Percentiles rank a stretch among this genome's conserved stretches.
Evolutionary conservation across 441 rosid genomes (phyloP).

Genomic region (Adansonia rubrostipa): DNA sequence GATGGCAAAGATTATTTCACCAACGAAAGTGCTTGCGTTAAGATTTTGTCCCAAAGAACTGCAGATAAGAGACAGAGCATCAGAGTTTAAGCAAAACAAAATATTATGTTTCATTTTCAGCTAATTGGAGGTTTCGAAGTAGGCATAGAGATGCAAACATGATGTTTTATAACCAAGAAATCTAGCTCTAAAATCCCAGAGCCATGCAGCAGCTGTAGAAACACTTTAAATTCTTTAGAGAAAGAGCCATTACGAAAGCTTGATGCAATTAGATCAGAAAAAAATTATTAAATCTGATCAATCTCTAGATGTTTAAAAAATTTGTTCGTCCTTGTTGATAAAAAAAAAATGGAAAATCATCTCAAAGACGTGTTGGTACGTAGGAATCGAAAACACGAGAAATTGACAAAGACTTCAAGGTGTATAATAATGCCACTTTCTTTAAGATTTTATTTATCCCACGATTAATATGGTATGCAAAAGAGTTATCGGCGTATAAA

Average conservation of each 20-base stretch:
- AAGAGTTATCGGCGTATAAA: too few relatives aligned
- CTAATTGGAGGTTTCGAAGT: background rate
- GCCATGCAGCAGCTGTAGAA: too few relatives aligned
- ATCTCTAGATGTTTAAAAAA: background rate
- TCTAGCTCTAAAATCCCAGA: background rate
- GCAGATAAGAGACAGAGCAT: conserved; percentile 29
- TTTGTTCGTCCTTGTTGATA: background rate
- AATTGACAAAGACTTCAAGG: too few relatives aligned
- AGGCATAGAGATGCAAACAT: background rate
- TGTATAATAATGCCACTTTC: too few relatives aligned
- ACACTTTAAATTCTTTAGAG: too few relatives aligned
- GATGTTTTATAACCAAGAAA: background rate
- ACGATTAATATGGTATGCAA: too few relatives aligned
- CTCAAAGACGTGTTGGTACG: background rate
- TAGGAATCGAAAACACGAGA: too few relatives aligned
- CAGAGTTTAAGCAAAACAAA: background rate
- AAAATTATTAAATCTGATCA: background rate
- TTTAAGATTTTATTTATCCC: too few relatives aligned
- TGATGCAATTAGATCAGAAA: background rate
- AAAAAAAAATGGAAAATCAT: background rate
- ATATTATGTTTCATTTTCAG: background rate
- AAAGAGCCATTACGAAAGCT: background rate
- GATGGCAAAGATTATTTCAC: conserved; percentile 75
- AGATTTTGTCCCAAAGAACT: conserved; percentile 85
- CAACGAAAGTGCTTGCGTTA: conserved; percentile 65